Base-by-base conservation (phyloP, 2,329 filamentous ascomycete species). In the Parafenestella ontariensis region DNA sequence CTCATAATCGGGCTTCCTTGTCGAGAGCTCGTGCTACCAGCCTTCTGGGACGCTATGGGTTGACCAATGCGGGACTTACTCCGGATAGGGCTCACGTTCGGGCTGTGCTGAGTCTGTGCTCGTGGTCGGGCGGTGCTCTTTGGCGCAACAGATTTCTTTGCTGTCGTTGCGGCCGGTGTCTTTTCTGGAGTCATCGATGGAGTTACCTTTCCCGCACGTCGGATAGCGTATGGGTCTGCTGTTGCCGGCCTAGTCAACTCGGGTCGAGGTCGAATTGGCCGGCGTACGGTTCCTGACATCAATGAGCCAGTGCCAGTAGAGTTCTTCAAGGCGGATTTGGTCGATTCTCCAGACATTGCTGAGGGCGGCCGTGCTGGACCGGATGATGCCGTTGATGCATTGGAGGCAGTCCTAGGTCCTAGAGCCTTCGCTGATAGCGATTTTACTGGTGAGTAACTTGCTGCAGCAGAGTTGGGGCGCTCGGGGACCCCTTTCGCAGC, bases 251-350 rank as follows among this genome's bases (percentile, higher is more conserved):
- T 73, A 59, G 74, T 68, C 17, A 81, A 62, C 51, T 83, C 80
- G 23, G 80, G 79, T 58, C 78, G 72, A 20, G 80, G 54, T 24
- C 71, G 71, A 26, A 71, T 68, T 3, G 73, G 82, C 48, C 82
- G 82, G 45, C 86, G 80, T 59, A 87, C 82, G 20, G 86, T 85
- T 15, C 85, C 86, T 40, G 85, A 83, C 65, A 86, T 85, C 10
- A 88, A 65, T 5, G 79, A 79, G 28, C 78, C 76, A 15, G 74
- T 73, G 18, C 69, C 73, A 29, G 70, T 72, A 1, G 67, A 54
- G 49, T 56, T 72, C 39, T 70, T 66, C 39, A 74, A 34, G 33
- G 65, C 68, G 13, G 71, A 72, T 50, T 72, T 76, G 10, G 70
- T 71, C 9, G 69, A 58, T 23, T 66, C 61, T 8, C 71, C 70